Percentiles rank a stretch among this genome's conserved stretches.
Conservation (phyloP, 345 rosid genomes). For the Eutrema heterophyllum region DNA sequence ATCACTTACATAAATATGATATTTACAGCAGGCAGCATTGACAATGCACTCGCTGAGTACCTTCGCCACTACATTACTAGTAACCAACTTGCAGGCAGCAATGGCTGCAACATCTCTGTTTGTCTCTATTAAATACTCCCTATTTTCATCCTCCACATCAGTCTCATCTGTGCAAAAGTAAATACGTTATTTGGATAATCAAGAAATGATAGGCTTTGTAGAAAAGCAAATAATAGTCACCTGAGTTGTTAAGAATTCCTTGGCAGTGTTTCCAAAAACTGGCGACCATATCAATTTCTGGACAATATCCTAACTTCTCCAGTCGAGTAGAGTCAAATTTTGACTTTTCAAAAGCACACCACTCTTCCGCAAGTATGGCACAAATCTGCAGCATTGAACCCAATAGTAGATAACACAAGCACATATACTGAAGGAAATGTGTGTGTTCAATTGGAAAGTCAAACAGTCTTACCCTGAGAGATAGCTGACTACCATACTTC, state of each 20-base stretch:
- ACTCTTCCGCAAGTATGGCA: conserved; percentile 66
- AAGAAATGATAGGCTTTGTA: conserved; percentile 3
- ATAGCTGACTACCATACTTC: conserved; percentile 56
- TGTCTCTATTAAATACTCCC: conserved; percentile 89
- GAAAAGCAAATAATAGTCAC: conserved; percentile 33
- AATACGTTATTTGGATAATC: not conserved
- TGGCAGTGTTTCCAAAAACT: conserved; percentile 88
- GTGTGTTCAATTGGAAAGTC: not conserved
- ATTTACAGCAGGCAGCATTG: conserved; percentile 21
- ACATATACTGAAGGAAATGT: conserved; percentile 2
- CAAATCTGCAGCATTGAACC: conserved; percentile 54
- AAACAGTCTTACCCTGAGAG: conserved; percentile 61
- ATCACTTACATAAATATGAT: not conserved
- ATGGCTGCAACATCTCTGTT: conserved; percentile 88
- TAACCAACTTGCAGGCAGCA: conserved; percentile 90
- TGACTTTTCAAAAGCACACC: conserved; percentile 68
- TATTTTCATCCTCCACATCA: conserved; percentile 77
- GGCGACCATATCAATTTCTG: conserved; percentile 52
- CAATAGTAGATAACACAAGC: conserved; percentile 4
- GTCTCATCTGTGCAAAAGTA: conserved; percentile 58
- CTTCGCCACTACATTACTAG: conserved; percentile 61
- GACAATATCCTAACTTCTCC: conserved; percentile 66
- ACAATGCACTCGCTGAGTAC: conserved; percentile 32
- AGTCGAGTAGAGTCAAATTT: conserved; percentile 66
- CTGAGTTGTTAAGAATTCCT: conserved; percentile 64